phyloP scores from a whole-genome alignment of 139 green algal genomes.

The Haematococcus sp. region DNA sequence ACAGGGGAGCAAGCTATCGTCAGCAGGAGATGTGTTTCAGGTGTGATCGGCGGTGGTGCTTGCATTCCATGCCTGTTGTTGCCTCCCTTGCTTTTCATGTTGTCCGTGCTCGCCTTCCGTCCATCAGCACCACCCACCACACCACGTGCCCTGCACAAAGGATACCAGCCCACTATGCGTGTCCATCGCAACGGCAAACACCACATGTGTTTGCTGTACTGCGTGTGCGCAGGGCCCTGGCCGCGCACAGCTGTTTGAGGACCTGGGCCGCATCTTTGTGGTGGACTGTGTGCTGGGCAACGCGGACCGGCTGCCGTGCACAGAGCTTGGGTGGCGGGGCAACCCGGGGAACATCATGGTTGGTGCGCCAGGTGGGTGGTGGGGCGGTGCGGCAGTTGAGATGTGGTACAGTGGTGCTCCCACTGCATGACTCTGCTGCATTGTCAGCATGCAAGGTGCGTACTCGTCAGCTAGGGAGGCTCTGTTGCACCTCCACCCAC shows the following conservation, averaged over 20 bases:
- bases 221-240: slow-evolving; percentile 9
- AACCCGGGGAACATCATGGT: slow-evolving; percentile 67
- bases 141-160: neutral
- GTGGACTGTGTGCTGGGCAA: slow-evolving; percentile 80
- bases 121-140: neutral
- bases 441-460: too few relatives aligned
- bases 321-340: slow-evolving; percentile 71
- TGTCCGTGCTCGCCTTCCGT: neutral
- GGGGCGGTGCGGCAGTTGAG: neutral
- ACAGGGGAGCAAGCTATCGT: slow-evolving; percentile 1
- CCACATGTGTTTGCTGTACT: neutral
- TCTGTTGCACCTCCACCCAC: neutral
- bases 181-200: neutral
- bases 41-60: neutral
- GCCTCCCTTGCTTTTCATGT: neutral
- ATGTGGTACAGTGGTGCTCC: too few relatives aligned
- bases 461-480: neutral
- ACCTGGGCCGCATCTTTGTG: slow-evolving; percentile 67
- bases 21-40: neutral
- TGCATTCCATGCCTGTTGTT: neutral
- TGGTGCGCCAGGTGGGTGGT: slow-evolving; percentile 30
- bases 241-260: slow-evolving; percentile 26
- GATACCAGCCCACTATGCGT: neutral
- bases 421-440: too few relatives aligned
- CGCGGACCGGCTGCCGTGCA: slow-evolving; percentile 72